These are phyloP conservation scores for Trichoderma reesei DNA, from an alignment of 495 filamentous ascomycete species.

Conservation along the genomic window DNA sequence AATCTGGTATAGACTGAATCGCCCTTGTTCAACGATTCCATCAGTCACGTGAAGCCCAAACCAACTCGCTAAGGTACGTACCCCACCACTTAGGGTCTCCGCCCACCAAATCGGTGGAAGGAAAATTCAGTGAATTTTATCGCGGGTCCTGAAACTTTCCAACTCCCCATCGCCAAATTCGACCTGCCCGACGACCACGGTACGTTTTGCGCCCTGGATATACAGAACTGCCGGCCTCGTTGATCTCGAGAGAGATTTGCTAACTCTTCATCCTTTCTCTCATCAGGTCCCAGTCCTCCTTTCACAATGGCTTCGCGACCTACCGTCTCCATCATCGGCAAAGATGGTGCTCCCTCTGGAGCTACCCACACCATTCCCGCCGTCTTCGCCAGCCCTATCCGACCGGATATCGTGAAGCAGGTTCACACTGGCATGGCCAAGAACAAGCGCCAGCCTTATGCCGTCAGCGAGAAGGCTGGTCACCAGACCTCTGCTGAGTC, in stretches of 20 bases:
- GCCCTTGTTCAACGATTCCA: background rate
- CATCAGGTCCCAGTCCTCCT: conserved; percentile 9
- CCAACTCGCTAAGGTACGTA: conserved; percentile 4
- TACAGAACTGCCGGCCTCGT: background rate
- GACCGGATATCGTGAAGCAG: conserved; percentile 96
- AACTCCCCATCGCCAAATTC: conserved; percentile 10
- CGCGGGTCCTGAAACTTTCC: conserved; percentile 7
- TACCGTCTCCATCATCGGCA: conserved; percentile 86
- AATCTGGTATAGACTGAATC: background rate
- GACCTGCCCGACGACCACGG: conserved; percentile 10
- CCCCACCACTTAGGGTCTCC: conserved; percentile 10
- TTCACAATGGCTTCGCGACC: conserved; percentile 83
- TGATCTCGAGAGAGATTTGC: background rate
- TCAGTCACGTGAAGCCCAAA: background rate
- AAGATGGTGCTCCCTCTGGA: conserved; percentile 83
- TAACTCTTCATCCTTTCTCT: background rate
- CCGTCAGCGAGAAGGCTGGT: conserved; percentile 99
- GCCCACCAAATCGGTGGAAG: conserved; percentile 10
- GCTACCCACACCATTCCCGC: conserved; percentile 80
- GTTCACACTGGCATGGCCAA: conserved; percentile 99
- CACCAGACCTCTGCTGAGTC: conserved; percentile 99
- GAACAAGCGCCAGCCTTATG: conserved; percentile 99
- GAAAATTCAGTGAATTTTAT: conserved; percentile 13
- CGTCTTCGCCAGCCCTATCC: conserved; percentile 94
- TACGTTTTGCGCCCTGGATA: conserved; percentile 3